These are phyloP conservation scores for Ganoderma meredithae DNA, from an alignment of 1,284 basidiomycete species.

Conservation along the genomic window DNA sequence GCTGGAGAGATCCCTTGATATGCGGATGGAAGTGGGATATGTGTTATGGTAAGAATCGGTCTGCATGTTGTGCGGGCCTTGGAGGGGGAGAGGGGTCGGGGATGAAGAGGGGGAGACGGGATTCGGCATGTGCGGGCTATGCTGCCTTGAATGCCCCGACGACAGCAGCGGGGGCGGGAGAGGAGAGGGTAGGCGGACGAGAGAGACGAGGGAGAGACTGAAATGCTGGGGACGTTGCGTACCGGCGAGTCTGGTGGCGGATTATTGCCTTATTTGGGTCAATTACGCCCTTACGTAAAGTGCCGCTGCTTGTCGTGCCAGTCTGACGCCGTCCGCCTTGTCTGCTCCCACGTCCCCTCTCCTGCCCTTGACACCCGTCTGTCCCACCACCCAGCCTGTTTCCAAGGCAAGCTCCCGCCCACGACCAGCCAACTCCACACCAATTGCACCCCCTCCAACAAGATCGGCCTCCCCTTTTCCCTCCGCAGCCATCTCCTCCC, in stretches of 20 bases:
- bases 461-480: neutral
- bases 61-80: slow-evolving; percentile 30
- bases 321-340: neutral
- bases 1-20: slow-evolving; percentile 28
- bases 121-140: slow-evolving; percentile 22
- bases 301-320: neutral
- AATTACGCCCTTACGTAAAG: slow-evolving; percentile 28
- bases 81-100: slow-evolving; percentile 23
- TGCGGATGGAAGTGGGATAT: slow-evolving; percentile 31
- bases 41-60: slow-evolving; percentile 22
- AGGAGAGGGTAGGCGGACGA: neutral
- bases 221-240: neutral
- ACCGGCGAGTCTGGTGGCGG: slow-evolving; percentile 16
- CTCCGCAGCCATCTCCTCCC: slow-evolving; percentile 3
- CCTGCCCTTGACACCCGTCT: slow-evolving; percentile 1
- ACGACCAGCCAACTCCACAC: slow-evolving; percentile 8
- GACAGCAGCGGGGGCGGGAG: slow-evolving; percentile 4
- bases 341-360: neutral
- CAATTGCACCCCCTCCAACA: slow-evolving; percentile 10
- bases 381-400: slow-evolving; percentile 11
- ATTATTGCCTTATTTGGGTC: slow-evolving; percentile 25
- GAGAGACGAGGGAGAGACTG: neutral
- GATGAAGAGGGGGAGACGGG: slow-evolving; percentile 26
- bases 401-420: slow-evolving; percentile 12
- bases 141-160: neutral